Conservation (phyloP, 2,329 filamentous ascomycete species). For the Truncatella angustata region DNA sequence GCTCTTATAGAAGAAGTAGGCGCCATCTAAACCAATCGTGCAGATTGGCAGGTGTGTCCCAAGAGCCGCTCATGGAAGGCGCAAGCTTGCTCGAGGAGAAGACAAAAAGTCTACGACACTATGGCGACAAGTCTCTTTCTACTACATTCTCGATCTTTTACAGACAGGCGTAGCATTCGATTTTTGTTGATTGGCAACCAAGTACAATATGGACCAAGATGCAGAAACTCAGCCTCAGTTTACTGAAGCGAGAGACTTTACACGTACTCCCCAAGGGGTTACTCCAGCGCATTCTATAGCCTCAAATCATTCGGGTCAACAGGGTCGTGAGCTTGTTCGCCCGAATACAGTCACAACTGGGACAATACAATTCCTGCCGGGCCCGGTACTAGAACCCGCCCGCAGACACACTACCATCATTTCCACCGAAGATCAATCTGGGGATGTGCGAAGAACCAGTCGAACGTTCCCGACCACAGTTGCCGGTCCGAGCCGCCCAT, state of each 20-base stretch:
- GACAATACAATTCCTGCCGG: background rate
- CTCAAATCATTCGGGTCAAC: no score
- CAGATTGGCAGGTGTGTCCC: no score
- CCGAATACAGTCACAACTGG: background rate
- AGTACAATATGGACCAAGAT: background rate
- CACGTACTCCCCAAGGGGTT: background rate
- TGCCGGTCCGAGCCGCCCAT: background rate
- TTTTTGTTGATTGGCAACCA: background rate
- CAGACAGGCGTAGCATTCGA: background rate
- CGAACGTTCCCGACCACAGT: background rate
- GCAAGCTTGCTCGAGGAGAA: no score
- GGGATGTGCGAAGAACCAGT: background rate
- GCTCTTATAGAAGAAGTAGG: no score
- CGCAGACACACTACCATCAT: background rate
- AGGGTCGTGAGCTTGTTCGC: no score
- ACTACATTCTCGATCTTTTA: no score
- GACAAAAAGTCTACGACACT: no score
- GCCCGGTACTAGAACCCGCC: background rate
- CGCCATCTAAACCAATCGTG: no score
- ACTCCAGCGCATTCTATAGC: background rate
- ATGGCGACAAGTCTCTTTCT: no score
- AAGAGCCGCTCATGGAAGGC: no score
- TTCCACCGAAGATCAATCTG: background rate
- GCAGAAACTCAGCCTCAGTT: background rate
- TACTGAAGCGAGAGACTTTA: background rate